phyloP scores from a whole-genome alignment of 2,329 filamentous ascomycete genomes.

The Paramyrothecium sp. region DNA sequence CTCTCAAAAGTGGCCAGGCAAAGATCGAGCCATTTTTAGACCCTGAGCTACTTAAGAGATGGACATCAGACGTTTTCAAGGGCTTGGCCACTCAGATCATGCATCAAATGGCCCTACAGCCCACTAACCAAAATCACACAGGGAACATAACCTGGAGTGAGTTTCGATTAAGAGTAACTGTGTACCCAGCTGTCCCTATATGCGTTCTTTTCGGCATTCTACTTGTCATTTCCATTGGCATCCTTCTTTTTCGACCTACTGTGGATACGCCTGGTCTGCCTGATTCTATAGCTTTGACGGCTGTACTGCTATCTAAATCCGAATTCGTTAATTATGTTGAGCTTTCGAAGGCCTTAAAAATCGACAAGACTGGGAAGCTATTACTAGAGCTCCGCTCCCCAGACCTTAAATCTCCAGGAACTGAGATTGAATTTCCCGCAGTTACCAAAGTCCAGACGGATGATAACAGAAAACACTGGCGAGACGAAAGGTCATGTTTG shows the following conservation, averaged over 20 bases:
- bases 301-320: conserved; percentile 6
- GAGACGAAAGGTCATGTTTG: background rate
- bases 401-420: background rate
- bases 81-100: conserved; percentile 13
- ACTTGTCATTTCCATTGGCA: conserved; percentile 7
- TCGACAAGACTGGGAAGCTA: background rate
- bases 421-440: background rate
- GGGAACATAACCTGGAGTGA: conserved; percentile 11
- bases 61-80: conserved; percentile 11
- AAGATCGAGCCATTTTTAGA: conserved; percentile 11
- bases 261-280: conserved; percentile 11
- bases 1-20: conserved; percentile 14
- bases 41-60: conserved; percentile 8
- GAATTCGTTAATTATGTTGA: background rate
- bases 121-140: conserved; percentile 6
- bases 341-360: background rate
- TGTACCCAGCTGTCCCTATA: conserved; percentile 10
- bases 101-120: conserved; percentile 9
- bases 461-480: too few species aligned
- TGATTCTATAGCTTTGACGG: conserved; percentile 8
- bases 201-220: conserved; percentile 9
- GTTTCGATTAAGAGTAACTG: conserved; percentile 11
- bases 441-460: background rate
- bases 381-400: background rate
- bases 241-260: conserved; percentile 10